phyloP scores from a whole-genome alignment of 1,139 yeast genomes.

The Taphrina flavorubra region DNA sequence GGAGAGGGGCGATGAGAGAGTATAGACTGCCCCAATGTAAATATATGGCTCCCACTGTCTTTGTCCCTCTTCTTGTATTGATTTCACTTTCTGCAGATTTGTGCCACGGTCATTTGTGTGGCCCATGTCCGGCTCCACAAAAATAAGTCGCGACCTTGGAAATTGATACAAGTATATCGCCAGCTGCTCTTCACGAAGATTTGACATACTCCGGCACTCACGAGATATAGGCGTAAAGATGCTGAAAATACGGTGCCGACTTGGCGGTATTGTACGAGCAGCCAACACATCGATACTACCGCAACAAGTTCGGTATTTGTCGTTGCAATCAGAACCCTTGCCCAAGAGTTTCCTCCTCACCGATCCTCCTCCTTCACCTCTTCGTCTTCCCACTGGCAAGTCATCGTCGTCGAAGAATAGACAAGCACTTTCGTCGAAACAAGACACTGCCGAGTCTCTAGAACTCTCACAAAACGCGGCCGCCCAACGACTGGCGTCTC shows the following conservation, averaged over 20 bases:
- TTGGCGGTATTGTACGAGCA: not conserved
- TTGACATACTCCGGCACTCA: too few relatives aligned
- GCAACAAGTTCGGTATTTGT: too few relatives aligned
- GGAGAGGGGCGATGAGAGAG: slow-evolving; percentile 47
- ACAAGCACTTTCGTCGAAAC: not conserved
- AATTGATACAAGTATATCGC: too few relatives aligned
- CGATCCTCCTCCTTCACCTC: too few relatives aligned
- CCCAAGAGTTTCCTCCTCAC: slow-evolving; percentile 7
- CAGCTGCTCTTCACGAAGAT: too few relatives aligned
- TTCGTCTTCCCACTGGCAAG: too few relatives aligned
- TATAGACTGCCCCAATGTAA: not conserved
- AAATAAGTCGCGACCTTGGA: too few relatives aligned
- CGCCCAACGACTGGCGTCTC: slow-evolving; percentile 18
- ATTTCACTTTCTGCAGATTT: not conserved
- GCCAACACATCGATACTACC: too few relatives aligned
- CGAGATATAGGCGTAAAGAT: not conserved
- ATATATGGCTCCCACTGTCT: not conserved
- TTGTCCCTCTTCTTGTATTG: not conserved
- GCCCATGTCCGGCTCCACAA: not conserved
- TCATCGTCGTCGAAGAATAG: too few relatives aligned
- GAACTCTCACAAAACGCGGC: not conserved
- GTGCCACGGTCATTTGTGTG: too few relatives aligned
- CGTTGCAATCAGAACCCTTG: not conserved
- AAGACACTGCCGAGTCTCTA: not conserved
- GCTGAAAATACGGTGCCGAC: not conserved